Percentiles rank a stretch among this genome's conserved stretches.
Evolutionary conservation across 2,329 filamentous ascomycete genomes (phyloP).

Genomic region (Diplodia mutila): DNA sequence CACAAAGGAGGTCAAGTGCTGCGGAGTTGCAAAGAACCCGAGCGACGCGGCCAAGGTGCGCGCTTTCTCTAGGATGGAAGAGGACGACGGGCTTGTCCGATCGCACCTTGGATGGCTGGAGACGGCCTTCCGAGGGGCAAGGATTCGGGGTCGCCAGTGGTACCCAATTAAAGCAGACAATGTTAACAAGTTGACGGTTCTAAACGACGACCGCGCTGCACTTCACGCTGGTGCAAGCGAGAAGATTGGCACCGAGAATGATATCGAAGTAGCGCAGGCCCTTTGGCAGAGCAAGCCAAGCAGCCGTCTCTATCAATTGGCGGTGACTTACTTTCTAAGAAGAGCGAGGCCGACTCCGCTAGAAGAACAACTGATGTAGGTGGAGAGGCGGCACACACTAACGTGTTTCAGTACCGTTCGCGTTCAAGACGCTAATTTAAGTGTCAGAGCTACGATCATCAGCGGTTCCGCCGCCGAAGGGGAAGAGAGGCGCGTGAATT

Average conservation of each 20-base stretch:
- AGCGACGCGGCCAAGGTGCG: background rate
- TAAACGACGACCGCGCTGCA: too few relatives aligned
- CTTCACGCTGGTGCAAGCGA: too few relatives aligned
- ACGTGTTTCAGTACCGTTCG: too few relatives aligned
- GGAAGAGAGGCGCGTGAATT: background rate
- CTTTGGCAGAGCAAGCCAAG: background rate
- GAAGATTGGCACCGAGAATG: background rate
- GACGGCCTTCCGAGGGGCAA: background rate
- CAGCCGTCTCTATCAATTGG: background rate
- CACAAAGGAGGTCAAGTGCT: background rate
- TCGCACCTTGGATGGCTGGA: background rate
- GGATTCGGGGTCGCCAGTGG: background rate
- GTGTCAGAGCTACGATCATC: too few relatives aligned
- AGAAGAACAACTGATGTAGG: too few relatives aligned
- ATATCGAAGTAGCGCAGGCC: background rate
- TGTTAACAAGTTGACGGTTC: background rate
- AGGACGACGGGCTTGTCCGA: background rate
- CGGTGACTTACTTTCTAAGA: background rate
- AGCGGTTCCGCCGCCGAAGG: background rate
- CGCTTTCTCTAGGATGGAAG: background rate
- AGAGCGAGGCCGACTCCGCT: background rate
- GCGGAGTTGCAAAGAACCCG: background rate
- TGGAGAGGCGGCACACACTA: too few relatives aligned
- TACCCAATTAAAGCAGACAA: background rate
- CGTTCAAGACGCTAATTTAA: too few relatives aligned